A percentile compares a stretch with the other conserved stretches of the same genome.
phyloP scores from a whole-genome alignment of 257 asterid species.

The Solanum chiquidenum region DNA sequence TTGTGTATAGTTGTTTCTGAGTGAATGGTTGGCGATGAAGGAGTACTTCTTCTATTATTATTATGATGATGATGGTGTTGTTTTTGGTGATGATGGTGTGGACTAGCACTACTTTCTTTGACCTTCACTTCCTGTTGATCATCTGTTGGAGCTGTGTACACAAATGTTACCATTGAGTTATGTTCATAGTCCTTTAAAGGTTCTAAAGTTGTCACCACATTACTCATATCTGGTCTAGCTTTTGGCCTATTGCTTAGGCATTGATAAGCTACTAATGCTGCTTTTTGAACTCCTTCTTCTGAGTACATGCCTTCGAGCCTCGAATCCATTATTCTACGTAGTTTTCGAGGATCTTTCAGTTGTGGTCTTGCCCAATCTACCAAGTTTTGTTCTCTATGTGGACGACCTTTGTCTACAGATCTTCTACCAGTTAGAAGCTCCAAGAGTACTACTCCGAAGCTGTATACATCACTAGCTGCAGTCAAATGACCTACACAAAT shows the following conservation, averaged over 20 bases:
- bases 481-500: slow-evolving; percentile 59
- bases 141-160: slow-evolving; percentile 37
- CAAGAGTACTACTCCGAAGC: slow-evolving; percentile 70
- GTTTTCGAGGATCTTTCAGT: slow-evolving; percentile 56
- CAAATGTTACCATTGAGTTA: slow-evolving; percentile 43
- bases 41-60: background rate
- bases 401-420: slow-evolving; percentile 64
- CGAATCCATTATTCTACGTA: slow-evolving; percentile 63
- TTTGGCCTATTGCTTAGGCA: slow-evolving; percentile 78
- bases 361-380: slow-evolving; percentile 75
- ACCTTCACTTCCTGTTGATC: background rate
- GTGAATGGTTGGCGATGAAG: slow-evolving; percentile 31
- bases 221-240: slow-evolving; percentile 51
- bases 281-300: slow-evolving; percentile 50
- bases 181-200: slow-evolving; percentile 42
- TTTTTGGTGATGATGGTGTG: slow-evolving; percentile 9
- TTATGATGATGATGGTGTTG: slow-evolving; percentile 20
- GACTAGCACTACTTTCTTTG: background rate
- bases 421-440: slow-evolving; percentile 76
- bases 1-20: slow-evolving; percentile 19
- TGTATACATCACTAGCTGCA: slow-evolving; percentile 83
- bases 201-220: slow-evolving; percentile 38
- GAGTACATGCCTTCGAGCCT: slow-evolving; percentile 75
- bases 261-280: slow-evolving; percentile 58
- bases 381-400: slow-evolving; percentile 50